Conservation (phyloP, 148 eudicot genomes). For the Bassia scoparia region DNA sequence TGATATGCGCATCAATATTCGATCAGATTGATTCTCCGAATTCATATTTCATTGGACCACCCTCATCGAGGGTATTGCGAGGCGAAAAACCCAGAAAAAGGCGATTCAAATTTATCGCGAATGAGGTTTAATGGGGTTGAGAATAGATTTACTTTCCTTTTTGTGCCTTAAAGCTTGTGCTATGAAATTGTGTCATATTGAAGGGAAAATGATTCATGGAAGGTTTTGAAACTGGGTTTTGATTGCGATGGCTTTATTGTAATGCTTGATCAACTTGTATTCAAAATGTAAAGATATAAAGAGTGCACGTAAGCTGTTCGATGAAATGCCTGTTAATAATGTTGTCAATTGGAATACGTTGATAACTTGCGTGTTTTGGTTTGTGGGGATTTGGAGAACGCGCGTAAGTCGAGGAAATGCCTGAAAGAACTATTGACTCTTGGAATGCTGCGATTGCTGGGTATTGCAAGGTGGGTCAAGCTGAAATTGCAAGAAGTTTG, state of each 20-base stretch:
- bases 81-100: conserved; percentile 25
- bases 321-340: conserved; percentile 36
- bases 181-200: conserved; percentile 12
- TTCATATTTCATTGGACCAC: conserved; percentile 37
- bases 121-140: conserved; percentile 22
- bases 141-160: conserved; percentile 28
- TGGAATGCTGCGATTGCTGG: conserved; percentile 47
- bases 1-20: conserved; percentile 27
- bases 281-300: conserved; percentile 28
- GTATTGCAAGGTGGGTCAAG: conserved; percentile 33
- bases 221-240: conserved; percentile 34
- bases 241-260: conserved; percentile 33
- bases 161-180: conserved; percentile 33
- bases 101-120: not conserved
- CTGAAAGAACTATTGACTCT: conserved; percentile 27
- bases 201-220: conserved; percentile 33
- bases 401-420: conserved; percentile 33
- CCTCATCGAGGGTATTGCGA: conserved; percentile 34
- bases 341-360: conserved; percentile 40
- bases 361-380: conserved; percentile 32
- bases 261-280: conserved; percentile 47
- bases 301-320: conserved; percentile 32
- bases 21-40: conserved; percentile 26
- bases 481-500: conserved; percentile 34
- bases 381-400: conserved; percentile 33